Evolutionary conservation across 768 basidiomycete genomes (phyloP).

Genomic region (Kwoniella pini): DNA sequence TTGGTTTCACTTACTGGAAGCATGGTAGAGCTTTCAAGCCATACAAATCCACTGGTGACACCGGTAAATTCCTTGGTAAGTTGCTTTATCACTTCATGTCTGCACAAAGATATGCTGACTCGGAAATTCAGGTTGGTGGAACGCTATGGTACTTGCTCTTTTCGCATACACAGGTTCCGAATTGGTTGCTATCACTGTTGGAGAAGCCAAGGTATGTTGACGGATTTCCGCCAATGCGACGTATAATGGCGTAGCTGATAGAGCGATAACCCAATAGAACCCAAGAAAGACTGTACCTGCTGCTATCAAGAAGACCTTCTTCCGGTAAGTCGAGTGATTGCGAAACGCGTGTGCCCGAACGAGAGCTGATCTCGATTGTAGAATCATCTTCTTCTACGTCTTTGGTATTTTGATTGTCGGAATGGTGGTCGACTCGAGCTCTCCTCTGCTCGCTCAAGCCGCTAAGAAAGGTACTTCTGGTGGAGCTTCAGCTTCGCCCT

Average conservation of each 20-base stretch:
- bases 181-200: slow-evolving; percentile 19
- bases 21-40: slow-evolving; percentile 26
- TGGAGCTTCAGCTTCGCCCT: slow-evolving; percentile 71
- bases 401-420: slow-evolving; percentile 66
- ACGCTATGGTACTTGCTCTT: slow-evolving; percentile 26
- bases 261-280: slow-evolving; percentile 18
- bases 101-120: too few relatives aligned
- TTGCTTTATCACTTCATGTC: neutral
- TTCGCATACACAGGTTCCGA: slow-evolving; percentile 29
- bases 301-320: slow-evolving; percentile 51
- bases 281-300: slow-evolving; percentile 48
- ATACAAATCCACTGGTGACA: slow-evolving; percentile 18
- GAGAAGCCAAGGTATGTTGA: slow-evolving; percentile 27
- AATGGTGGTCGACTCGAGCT: slow-evolving; percentile 75
- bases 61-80: slow-evolving; percentile 29
- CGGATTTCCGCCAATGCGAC: neutral
- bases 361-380: too few relatives aligned
- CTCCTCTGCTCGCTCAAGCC: slow-evolving; percentile 51
- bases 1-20: slow-evolving; percentile 57
- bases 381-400: slow-evolving; percentile 73
- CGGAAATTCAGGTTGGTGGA: slow-evolving; percentile 16
- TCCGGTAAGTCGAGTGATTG: slow-evolving; percentile 57
- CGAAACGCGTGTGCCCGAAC: too few relatives aligned
- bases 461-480: slow-evolving; percentile 58
- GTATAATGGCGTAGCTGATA: neutral